These are phyloP conservation scores for Suillus discolor DNA, from an alignment of 768 basidiomycete species.

Conservation along the genomic window DNA sequence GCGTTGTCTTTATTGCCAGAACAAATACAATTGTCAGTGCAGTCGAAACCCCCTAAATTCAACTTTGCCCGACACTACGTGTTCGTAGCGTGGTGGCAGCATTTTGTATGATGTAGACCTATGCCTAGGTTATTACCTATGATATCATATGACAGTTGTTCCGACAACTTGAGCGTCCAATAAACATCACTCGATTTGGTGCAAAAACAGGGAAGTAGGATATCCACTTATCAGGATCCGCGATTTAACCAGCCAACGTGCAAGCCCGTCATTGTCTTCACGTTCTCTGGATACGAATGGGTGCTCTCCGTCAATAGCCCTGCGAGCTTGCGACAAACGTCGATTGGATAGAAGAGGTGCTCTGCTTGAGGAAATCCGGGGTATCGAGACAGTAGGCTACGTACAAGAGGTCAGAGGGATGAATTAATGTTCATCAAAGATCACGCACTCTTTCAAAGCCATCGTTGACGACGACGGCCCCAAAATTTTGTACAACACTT, in stretches of 20 bases:
- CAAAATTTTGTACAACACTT: slow-evolving; percentile 84
- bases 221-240: slow-evolving; percentile 12
- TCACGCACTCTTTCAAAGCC: slow-evolving; percentile 57
- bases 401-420: slow-evolving; percentile 2
- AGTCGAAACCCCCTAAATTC: not conserved
- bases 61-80: not conserved
- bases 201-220: not conserved
- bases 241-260: slow-evolving; percentile 78
- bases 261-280: slow-evolving; percentile 79
- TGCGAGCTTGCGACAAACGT: slow-evolving; percentile 73
- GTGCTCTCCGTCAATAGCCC: slow-evolving; percentile 78
- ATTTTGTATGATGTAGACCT: not conserved
- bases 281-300: slow-evolving; percentile 67
- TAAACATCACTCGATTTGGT: not conserved
- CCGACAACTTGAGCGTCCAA: not conserved
- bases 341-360: slow-evolving; percentile 79
- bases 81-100: not conserved
- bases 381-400: slow-evolving; percentile 64
- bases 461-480: slow-evolving; percentile 54
- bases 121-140: not conserved
- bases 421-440: not conserved
- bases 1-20: not conserved
- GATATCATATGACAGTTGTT: not conserved
- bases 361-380: slow-evolving; percentile 90
- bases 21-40: too few relatives aligned